Evolutionary conservation across 129 eudicot species (phyloP), one percentile per base, ranked within the genome.

Genomic region (Artemisia annua): DNA sequence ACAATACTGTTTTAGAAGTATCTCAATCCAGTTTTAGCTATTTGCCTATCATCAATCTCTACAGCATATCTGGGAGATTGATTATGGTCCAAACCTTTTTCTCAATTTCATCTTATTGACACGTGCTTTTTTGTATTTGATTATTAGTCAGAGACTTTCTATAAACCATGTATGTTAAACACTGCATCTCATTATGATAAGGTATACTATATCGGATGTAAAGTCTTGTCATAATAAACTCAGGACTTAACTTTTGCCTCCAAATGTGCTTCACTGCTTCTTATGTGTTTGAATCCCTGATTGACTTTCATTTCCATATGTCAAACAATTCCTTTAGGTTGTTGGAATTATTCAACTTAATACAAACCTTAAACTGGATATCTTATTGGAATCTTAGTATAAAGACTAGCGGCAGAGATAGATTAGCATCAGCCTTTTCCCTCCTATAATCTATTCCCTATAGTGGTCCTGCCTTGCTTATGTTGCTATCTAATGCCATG

Each of bases 1-100:
- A 71, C 69, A 55, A 73, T 46, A 16, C 60, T 68, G n/a, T 68
- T 50, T 32, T 51, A 51, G 26, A 68, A 68, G 5, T 24, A 68
- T 24, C 50, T 5, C 48, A n/a, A 26, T 50, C 59, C 20, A 50
- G 28, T 0, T 49, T 68, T 18, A 57, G 7, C 6, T 57, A 20
- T 57, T 8, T 57, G 26, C 32, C 32, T 28, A 10, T 57, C 24
- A 57, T 22, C 24, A 57, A 10, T 19, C 63, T 17, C 12, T 4
- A 19, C 14, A 57, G 19, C 32, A 57, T 17, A 55, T 57, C 24
- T 7, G 30, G 10, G 24, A 57, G 28, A 8, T 57, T 57, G 63
- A 57, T 57, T 57, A 12, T 57, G 63, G 32, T 26, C 63, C 5
- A 57, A 19, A 57, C 5, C 24, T 19, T 19, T 19, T 19, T 26